Conservation (phyloP, 2,329 filamentous ascomycete genomes). For the Claviceps monticola region DNA sequence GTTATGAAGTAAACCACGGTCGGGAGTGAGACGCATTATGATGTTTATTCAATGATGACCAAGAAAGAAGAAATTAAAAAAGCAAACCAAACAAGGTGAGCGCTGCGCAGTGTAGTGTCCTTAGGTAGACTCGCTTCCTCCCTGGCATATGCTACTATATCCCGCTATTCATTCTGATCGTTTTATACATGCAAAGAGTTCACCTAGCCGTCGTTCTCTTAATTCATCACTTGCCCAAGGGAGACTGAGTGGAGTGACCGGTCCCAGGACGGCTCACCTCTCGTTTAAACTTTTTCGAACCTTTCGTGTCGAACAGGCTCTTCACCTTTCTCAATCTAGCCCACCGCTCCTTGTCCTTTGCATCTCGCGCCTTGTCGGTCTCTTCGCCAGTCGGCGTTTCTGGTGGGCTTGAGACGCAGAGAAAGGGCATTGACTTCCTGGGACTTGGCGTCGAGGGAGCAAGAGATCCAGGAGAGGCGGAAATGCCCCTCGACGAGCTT, state of each 20-base stretch:
- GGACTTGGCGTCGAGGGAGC: slow-evolving; percentile 6
- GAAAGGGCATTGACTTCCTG: slow-evolving; percentile 1
- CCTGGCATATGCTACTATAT: background rate
- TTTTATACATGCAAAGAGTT: background rate
- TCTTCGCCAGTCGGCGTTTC: slow-evolving; percentile 18
- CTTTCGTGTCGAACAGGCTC: slow-evolving; percentile 56
- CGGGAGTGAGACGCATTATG: too few relatives aligned
- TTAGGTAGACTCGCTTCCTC: background rate
- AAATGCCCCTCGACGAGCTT: background rate
- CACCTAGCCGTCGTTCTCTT: background rate
- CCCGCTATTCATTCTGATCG: background rate
- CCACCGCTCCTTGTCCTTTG: slow-evolving; percentile 61
- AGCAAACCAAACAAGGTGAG: background rate
- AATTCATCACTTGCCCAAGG: slow-evolving; percentile 2
- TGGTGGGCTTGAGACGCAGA: slow-evolving; percentile 4
- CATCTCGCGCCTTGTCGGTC: slow-evolving; percentile 32
- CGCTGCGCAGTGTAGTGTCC: background rate
- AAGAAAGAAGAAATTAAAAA: background rate
- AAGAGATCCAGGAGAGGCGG: slow-evolving; percentile 7
- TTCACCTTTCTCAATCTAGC: slow-evolving; percentile 57
- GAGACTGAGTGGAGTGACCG: slow-evolving; percentile 14
- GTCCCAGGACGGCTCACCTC: slow-evolving; percentile 29
- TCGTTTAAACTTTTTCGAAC: slow-evolving; percentile 35
- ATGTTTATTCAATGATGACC: background rate
- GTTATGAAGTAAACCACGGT: too few relatives aligned